phyloP scores from a whole-genome alignment of 108 stramenopile genomes.

The Cyclotella baltica region DNA sequence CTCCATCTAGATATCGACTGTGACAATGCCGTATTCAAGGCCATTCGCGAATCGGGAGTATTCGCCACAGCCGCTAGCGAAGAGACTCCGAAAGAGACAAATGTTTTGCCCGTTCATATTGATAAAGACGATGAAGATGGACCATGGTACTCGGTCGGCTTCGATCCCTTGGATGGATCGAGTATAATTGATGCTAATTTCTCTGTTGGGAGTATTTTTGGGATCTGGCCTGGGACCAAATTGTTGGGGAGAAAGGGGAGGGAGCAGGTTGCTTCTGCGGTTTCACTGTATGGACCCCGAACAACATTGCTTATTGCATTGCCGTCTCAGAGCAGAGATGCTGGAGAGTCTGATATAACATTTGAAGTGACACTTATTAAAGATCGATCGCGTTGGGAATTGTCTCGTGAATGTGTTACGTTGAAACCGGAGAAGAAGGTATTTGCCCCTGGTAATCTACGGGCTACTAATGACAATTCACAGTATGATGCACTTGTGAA shows the following conservation, averaged over 20 bases:
- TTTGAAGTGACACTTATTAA: constrained; percentile 70
- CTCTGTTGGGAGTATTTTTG: constrained; percentile 94
- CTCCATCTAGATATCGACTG: constrained; percentile 85
- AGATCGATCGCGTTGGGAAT: constrained; percentile 62
- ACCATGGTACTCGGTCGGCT: constrained; percentile 71
- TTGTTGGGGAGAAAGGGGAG: constrained; percentile 87
- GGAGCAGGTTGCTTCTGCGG: constrained; percentile 90
- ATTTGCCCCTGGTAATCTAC: constrained; percentile 94
- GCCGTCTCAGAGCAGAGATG: constrained; percentile 62
- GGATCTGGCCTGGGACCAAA: constrained; percentile 93
- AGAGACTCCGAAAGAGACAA: constrained; percentile 72
- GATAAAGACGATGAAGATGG: constrained; percentile 41
- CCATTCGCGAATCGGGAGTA: constrained; percentile 56
- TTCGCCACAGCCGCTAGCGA: constrained; percentile 64
- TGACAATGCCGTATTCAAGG: constrained; percentile 68
- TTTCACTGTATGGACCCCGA: constrained; percentile 91
- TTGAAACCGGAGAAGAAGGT: constrained; percentile 68
- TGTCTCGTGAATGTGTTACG: constrained; percentile 48
- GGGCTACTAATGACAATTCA: constrained; percentile 89
- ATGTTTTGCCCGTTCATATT: constrained; percentile 32
- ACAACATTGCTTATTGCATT: constrained; percentile 91
- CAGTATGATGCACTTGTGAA: constrained; percentile 86
- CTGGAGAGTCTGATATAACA: constrained; percentile 48
- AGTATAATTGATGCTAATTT: constrained; percentile 95
- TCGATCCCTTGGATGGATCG: constrained; percentile 96